phyloP scores from a whole-genome alignment of 2,329 filamentous ascomycete genomes.

The Colletotrichum salicis region DNA sequence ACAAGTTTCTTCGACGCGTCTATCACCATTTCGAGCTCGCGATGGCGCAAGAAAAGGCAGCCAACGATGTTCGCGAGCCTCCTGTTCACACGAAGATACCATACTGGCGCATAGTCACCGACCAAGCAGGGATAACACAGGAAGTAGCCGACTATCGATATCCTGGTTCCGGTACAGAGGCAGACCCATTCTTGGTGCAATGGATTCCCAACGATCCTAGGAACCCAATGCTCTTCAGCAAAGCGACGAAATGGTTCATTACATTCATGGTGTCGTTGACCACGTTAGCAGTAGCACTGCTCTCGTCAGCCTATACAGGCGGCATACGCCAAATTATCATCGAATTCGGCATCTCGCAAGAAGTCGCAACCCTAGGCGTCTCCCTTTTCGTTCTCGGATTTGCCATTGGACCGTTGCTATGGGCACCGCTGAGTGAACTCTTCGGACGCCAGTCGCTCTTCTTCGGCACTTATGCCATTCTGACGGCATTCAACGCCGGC shows the following conservation, averaged over 20 bases:
- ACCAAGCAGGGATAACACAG: neutral
- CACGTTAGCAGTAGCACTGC: constrained; percentile 72
- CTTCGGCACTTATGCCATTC: constrained; percentile 62
- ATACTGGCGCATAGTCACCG: constrained; percentile 3
- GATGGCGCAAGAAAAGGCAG: neutral
- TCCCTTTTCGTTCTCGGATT: constrained; percentile 61
- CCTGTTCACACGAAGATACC: neutral
- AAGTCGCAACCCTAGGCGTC: constrained; percentile 58
- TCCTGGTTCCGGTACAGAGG: constrained; percentile 66
- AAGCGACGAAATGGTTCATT: constrained; percentile 68
- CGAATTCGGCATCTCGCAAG: constrained; percentile 58
- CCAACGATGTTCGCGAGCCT: neutral
- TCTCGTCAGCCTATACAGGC: constrained; percentile 69
- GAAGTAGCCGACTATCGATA: constrained; percentile 58
- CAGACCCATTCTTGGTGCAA: constrained; percentile 71
- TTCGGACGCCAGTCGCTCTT: constrained; percentile 70
- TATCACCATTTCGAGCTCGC: neutral
- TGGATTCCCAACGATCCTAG: constrained; percentile 71
- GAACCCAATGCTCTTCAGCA: constrained; percentile 68
- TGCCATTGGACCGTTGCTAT: constrained; percentile 69
- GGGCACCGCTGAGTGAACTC: constrained; percentile 72
- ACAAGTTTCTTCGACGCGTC: neutral
- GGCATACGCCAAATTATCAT: constrained; percentile 60
- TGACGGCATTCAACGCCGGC: constrained; percentile 71
- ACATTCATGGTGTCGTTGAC: constrained; percentile 68